Conservation (phyloP, 164 flowering plant species). For the Dillenia suffruticosa region DNA sequence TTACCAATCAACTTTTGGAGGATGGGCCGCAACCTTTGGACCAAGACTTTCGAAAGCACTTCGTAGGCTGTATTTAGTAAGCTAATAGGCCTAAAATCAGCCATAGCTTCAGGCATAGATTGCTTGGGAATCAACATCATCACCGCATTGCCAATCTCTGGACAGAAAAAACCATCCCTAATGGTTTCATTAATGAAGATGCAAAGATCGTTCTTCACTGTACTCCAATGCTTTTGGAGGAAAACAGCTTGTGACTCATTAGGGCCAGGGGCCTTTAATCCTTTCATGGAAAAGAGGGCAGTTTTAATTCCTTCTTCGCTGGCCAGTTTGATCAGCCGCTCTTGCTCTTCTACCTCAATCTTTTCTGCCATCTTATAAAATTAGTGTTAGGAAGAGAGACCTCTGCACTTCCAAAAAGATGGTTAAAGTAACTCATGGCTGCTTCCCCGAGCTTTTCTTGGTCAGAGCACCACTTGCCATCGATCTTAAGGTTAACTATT, state of each 20-base stretch:
- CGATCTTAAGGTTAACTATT: neutral
- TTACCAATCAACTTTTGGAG: neutral
- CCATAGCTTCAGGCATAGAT: neutral
- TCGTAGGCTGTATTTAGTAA: neutral
- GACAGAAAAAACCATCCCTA: neutral
- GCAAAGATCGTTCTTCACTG: neutral
- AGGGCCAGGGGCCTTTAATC: neutral
- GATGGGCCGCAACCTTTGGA: neutral
- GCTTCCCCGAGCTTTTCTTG: neutral
- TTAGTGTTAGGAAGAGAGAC: neutral
- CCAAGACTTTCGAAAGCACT: neutral
- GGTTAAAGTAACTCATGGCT: neutral
- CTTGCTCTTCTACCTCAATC: neutral
- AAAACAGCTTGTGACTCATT: neutral
- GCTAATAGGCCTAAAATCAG: neutral
- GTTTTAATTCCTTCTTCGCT: neutral
- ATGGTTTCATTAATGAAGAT: neutral
- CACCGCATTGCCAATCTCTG: neutral
- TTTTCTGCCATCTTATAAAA: neutral
- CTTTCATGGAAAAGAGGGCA: too few relatives aligned
- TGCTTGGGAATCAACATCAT: neutral
- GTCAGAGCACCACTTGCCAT: neutral
- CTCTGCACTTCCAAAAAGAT: neutral
- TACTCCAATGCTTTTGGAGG: neutral
- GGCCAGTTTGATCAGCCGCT: neutral